Percentiles rank a stretch among this genome's conserved stretches.
phyloP scores from a whole-genome alignment of 1,284 basidiomycete genomes.

The Apiotrichum laibachii region DNA sequence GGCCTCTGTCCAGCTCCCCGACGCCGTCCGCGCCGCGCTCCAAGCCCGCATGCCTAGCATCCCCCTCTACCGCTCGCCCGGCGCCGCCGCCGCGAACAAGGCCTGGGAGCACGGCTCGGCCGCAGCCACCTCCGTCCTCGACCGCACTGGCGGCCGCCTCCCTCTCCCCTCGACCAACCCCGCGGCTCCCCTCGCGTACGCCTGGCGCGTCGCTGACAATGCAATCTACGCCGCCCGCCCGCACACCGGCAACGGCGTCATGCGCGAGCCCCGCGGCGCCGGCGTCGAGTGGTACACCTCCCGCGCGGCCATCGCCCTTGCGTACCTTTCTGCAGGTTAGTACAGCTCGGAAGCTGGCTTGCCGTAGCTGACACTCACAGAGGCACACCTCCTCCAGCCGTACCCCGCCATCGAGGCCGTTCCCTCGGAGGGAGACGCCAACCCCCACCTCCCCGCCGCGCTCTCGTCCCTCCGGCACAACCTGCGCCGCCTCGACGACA shows the following conservation, averaged over 20 bases:
- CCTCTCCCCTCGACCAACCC: conserved; percentile 35
- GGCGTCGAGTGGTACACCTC: conserved; percentile 46
- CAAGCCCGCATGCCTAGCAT: conserved; percentile 3
- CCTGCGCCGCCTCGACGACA: conserved; percentile 26
- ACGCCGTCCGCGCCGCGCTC: conserved; percentile 13
- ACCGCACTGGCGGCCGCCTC: conserved; percentile 23
- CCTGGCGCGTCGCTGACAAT: conserved; percentile 41
- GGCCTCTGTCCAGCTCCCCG: conserved; percentile 35
- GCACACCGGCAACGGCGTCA: conserved; percentile 25
- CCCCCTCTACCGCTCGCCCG: conserved; percentile 10
- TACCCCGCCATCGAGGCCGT: conserved; percentile 14
- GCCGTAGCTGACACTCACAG: conserved; percentile 15
- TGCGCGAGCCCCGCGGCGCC: conserved; percentile 41
- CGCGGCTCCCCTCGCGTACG: conserved; percentile 36
- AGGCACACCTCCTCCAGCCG: conserved; percentile 41
- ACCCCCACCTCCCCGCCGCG: conserved; percentile 34
- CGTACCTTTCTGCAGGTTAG: conserved; percentile 40
- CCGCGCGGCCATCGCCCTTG: conserved; percentile 32
- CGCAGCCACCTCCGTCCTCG: conserved; percentile 3
- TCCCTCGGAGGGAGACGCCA: conserved; percentile 7
- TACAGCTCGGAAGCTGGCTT: not conserved
- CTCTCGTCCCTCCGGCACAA: conserved; percentile 27
- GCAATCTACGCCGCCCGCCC: conserved; percentile 27
- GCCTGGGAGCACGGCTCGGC: conserved; percentile 5
- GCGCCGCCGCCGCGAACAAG: conserved; percentile 1